Percentiles rank a stretch among this genome's conserved stretches.
Evolutionary conservation across 2,329 filamentous ascomycete genomes (phyloP).

Genomic region (Scedosporium dehoogii): DNA sequence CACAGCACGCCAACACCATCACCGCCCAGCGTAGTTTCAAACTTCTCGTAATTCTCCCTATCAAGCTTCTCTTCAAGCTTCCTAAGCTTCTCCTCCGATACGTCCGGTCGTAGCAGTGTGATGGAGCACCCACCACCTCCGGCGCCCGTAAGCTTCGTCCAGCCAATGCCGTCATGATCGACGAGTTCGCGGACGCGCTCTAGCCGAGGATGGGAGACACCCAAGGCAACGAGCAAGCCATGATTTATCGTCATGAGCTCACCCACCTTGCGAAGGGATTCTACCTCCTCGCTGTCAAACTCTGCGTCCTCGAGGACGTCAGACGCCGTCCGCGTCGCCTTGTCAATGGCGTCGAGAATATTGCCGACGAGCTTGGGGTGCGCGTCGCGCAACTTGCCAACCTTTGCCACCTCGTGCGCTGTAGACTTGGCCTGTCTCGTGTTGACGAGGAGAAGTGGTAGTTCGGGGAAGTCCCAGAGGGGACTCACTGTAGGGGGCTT

Average conservation of each 20-base stretch:
- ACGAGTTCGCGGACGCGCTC: conserved; percentile 87
- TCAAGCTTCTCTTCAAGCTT: conserved; percentile 56
- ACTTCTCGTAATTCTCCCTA: conserved; percentile 69
- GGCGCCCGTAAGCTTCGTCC: conserved; percentile 94
- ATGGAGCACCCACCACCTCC: conserved; percentile 95
- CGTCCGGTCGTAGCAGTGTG: conserved; percentile 67
- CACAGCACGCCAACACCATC: conserved; percentile 91
- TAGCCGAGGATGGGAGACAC: conserved; percentile 87
- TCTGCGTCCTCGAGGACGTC: conserved; percentile 46
- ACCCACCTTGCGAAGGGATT: conserved; percentile 63
- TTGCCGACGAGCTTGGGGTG: conserved; percentile 70
- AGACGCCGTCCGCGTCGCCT: conserved; percentile 48
- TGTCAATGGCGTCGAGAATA: conserved; percentile 79
- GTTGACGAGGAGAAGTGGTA: conserved; percentile 83
- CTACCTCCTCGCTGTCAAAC: conserved; percentile 56
- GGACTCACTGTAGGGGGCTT: conserved; percentile 68
- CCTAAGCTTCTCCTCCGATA: conserved; percentile 43
- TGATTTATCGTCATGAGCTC: conserved; percentile 92
- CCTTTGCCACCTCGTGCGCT: conserved; percentile 75
- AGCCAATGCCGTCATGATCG: conserved; percentile 81
- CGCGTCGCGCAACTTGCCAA: conserved; percentile 57
- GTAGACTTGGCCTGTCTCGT: conserved; percentile 85
- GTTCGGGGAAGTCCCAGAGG: conserved; percentile 80
- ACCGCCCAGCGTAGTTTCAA: conserved; percentile 82
- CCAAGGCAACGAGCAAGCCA: conserved; percentile 78